These are phyloP conservation scores for Margaritispora aquatica DNA, from an alignment of 495 filamentous ascomycete genomes.

Conservation along the genomic window DNA sequence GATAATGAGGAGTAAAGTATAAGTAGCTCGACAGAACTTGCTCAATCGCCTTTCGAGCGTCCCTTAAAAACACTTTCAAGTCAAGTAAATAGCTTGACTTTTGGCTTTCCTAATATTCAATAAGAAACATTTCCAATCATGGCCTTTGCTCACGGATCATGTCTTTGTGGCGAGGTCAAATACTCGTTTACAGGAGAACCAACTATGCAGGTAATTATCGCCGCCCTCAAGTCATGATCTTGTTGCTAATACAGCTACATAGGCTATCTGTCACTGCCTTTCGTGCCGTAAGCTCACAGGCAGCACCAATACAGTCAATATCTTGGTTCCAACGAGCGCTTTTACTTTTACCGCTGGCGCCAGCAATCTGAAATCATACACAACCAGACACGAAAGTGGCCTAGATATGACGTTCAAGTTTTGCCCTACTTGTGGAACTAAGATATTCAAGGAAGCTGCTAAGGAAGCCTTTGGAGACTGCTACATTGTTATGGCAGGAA, in stretches of 20 bases:
- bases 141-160: background rate
- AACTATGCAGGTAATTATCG: background rate
- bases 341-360: background rate
- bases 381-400: background rate
- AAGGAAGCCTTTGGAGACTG: background rate
- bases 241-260: background rate
- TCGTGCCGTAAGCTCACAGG: background rate
- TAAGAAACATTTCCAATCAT: background rate
- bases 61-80: background rate
- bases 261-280: background rate
- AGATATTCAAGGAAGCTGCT: background rate
- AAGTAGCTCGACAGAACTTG: background rate
- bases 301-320: background rate
- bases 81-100: background rate
- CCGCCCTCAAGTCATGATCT: background rate
- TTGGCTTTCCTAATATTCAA: background rate
- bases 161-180: background rate
- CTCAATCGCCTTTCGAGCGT: too few species aligned
- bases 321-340: background rate
- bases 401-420: background rate
- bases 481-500: background rate
- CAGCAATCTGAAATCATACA: background rate
- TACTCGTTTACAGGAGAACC: background rate
- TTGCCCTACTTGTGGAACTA: background rate
- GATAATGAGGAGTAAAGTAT: background rate